Evolutionary conservation across 2,329 filamentous ascomycete genomes (phyloP).

Genomic region (Cladosporium austrohemisphaericum): DNA sequence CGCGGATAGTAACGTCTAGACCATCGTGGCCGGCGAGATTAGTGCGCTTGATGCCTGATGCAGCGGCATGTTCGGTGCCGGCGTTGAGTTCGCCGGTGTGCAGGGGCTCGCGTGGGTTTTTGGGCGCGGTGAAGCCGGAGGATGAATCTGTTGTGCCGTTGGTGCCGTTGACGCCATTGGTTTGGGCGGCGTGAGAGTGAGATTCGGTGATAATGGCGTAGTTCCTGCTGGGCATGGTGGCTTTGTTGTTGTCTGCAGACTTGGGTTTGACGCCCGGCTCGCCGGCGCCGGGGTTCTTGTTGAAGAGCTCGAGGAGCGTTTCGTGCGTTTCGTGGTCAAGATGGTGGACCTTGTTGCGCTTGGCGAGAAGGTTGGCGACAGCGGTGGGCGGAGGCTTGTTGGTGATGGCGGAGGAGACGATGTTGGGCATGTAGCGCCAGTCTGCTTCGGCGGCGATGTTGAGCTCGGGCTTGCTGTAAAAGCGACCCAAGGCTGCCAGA

Average conservation of each 20-base stretch:
- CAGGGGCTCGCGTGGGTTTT: slow-evolving; percentile 63
- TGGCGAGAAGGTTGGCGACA: slow-evolving; percentile 61
- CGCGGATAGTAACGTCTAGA: slow-evolving; percentile 46
- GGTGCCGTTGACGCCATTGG: slow-evolving; percentile 18
- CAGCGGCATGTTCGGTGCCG: slow-evolving; percentile 73
- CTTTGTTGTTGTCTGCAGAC: slow-evolving; percentile 70
- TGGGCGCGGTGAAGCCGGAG: slow-evolving; percentile 43
- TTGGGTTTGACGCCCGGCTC: slow-evolving; percentile 51
- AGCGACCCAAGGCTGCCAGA: slow-evolving; percentile 59
- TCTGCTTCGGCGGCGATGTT: slow-evolving; percentile 56
- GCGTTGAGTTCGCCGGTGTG: slow-evolving; percentile 73
- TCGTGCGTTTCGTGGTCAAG: slow-evolving; percentile 61
- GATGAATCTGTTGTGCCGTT: slow-evolving; percentile 29
- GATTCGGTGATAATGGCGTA: slow-evolving; percentile 61
- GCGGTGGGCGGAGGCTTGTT: slow-evolving; percentile 64
- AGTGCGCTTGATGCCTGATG: slow-evolving; percentile 36
- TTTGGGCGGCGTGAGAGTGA: slow-evolving; percentile 29
- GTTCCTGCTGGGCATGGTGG: slow-evolving; percentile 74
- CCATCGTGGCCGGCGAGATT: slow-evolving; percentile 44
- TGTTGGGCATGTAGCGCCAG: slow-evolving; percentile 61
- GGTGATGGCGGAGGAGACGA: slow-evolving; percentile 62
- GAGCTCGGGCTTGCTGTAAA: slow-evolving; percentile 59
- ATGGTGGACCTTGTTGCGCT: slow-evolving; percentile 63
- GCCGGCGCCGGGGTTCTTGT: slow-evolving; percentile 52
- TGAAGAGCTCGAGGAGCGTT: slow-evolving; percentile 60